Evolutionary conservation across 352 stramenopile species (phyloP), one percentile per base, ranked within the genome.

Genomic region (Globisporangium heterothallicum): DNA sequence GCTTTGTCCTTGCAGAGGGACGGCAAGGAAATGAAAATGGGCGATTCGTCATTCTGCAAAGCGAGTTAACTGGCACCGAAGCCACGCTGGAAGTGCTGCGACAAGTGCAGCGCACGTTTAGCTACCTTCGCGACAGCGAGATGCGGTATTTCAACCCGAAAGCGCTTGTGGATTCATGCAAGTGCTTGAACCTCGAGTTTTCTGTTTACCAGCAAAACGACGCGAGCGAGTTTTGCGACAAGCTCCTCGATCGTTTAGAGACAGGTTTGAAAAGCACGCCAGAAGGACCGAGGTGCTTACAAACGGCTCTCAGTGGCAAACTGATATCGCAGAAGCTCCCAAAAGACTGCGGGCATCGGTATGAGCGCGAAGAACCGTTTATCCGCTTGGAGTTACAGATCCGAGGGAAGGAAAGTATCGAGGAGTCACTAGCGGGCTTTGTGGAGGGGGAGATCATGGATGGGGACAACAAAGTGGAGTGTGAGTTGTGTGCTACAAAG

Each of bases 401-500:
- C 66, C 80, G 96, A 45, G 96, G 96, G n/a, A 99, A 98, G 61
- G 87, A 96, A 45, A 97, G 88, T 45, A 98, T 99, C 48, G 92
- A 99, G 48, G 97, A 99, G 66, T 97, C 92, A 6, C 78, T 99
- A 4, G 78, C 90, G 22, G 84, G 75, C 6, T 98, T 99, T 59
- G 97, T 98, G n/a, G 94, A 99, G 72, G 95, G 95, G 19, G 97
- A 99, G 68, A 84, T 99, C n/a, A 99, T 99, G 96, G 95, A 98
- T 60, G 97, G 97, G 9, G 96, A 98, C 67, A 99, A 99, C 70
- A 98, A 99, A 70, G 88, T 97, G 22, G 91, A 97, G 57, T 99
- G 97, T 58, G 97, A 99, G 57, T 67, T 90, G 2, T 99, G 96
- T 70, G 95, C 88, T 26, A 96, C 95, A 13, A 99, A 99, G 58